Evolutionary conservation across 2,329 filamentous ascomycete genomes (phyloP).

Genomic region (Aulographum hederae): DNA sequence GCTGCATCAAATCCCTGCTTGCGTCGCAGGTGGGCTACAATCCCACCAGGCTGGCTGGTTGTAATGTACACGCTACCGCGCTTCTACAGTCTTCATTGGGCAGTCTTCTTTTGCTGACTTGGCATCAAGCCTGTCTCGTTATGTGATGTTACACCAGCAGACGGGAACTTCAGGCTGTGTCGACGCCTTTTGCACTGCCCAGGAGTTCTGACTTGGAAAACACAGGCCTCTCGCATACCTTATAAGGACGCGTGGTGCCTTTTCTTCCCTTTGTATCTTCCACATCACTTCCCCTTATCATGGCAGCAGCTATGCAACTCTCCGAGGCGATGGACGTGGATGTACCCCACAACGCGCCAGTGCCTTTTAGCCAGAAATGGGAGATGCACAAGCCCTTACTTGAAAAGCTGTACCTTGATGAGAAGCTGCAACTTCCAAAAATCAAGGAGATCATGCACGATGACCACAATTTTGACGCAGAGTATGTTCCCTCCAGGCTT

Average conservation of each 20-base stretch:
- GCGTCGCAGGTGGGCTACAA: not conserved
- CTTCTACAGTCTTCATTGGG: not conserved
- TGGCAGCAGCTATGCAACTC: not conserved
- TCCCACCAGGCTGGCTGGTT: not conserved
- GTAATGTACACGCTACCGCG: not conserved
- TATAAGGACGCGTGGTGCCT: no score
- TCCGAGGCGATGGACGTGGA: not conserved
- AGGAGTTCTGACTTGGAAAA: no score
- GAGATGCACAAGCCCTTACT: slow-evolving; percentile 7
- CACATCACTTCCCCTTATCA: not conserved
- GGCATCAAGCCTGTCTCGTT: not conserved
- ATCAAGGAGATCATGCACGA: slow-evolving; percentile 6
- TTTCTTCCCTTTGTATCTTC: not conserved
- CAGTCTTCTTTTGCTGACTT: not conserved
- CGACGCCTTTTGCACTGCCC: not conserved
- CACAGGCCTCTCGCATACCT: no score
- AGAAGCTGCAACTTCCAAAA: slow-evolving; percentile 6
- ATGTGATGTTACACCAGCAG: not conserved
- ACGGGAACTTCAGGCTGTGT: no score
- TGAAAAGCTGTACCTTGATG: slow-evolving; percentile 6
- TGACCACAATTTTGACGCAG: slow-evolving; percentile 7
- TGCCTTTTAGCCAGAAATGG: slow-evolving; percentile 5
- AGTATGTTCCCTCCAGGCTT: slow-evolving; percentile 4
- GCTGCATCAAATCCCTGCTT: not conserved
- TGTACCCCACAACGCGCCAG: not conserved